A percentile compares a stretch with the other conserved stretches of the same genome.
phyloP scores from a whole-genome alignment of 1,139 yeast species.

The Lodderomyces theae region DNA sequence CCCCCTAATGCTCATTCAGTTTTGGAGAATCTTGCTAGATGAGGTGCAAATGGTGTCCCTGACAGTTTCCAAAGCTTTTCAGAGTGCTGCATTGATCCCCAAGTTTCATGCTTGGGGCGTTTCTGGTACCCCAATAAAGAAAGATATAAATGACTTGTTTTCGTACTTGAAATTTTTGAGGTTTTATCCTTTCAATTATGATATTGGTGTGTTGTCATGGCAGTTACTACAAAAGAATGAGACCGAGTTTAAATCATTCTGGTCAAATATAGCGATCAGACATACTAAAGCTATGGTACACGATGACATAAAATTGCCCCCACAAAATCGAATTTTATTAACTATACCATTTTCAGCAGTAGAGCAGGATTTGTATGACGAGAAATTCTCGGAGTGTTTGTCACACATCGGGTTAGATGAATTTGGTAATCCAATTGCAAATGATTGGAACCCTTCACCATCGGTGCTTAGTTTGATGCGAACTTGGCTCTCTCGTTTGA shows the following conservation, averaged over 20 bases:
- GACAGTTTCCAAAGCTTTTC: constrained; percentile 71
- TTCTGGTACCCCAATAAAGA: constrained; percentile 87
- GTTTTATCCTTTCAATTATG: constrained; percentile 57
- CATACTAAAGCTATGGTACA: constrained; percentile 85
- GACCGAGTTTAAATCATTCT: constrained; percentile 44
- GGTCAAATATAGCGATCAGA: constrained; percentile 56
- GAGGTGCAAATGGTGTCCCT: constrained; percentile 92
- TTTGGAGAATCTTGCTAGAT: constrained; percentile 86
- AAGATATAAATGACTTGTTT: constrained; percentile 61
- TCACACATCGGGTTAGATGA: constrained; percentile 59
- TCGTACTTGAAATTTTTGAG: constrained; percentile 69
- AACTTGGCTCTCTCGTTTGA: constrained; percentile 61
- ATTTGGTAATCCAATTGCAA: constrained; percentile 51
- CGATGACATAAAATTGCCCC: constrained; percentile 72
- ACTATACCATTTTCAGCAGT: constrained; percentile 74
- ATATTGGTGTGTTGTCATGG: constrained; percentile 42
- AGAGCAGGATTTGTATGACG: constrained; percentile 79
- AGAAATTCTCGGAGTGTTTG: constrained; percentile 59
- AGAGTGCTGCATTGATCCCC: constrained; percentile 75
- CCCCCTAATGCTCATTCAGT: constrained; percentile 79
- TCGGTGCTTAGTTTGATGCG: constrained; percentile 48
- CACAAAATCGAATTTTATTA: constrained; percentile 66
- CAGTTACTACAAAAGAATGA: constrained; percentile 24
- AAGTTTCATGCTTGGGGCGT: constrained; percentile 95
- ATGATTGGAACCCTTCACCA: constrained; percentile 46